Evolutionary conservation across 352 stramenopile species (phyloP), one percentile per base, ranked within the genome.

Genomic region (Globisporangium echinulatum): DNA sequence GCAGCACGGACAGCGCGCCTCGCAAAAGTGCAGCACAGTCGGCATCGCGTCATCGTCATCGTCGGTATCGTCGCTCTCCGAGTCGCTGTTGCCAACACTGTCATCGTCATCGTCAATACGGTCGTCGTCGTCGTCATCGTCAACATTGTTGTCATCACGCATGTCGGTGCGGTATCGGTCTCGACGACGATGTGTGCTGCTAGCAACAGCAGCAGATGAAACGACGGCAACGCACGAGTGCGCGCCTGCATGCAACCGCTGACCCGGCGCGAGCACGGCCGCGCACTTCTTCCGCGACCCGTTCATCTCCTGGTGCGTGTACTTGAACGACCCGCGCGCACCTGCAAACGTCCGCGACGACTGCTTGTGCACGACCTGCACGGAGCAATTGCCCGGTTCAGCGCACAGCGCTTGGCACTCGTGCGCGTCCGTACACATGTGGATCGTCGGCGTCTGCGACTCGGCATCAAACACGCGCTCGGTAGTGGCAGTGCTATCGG

Each of bases 221-320:
- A n/a, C 0, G 15, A 14, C 47, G n/a, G 44, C 39, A 37, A 78
- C 62, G 52, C 83, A 93, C 25, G 70, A 69, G 56, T 93, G 83
- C 0, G 52, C 13, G 1, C 69, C 75, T 0, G 61, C 38, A 42
- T 90, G 81, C n/a, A 67, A 74, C 38, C 74, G 68, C 54, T 87
- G 68, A 9, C 69, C 69, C 0, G 75, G 60, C 19, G 53, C 58
- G 13, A 93, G 46, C 48, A 70, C 61, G 39, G 63, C 62, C 0
- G 60, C 61, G 49, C 81, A 93, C 48, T 87, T 87, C 60, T 88
- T 88, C 8, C 77, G 76, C 14, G 69, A 69, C 0, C 81, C 82
- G 60, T 91, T 93, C 81, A 93, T 93, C 56, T 90, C 84, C 63
- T 93, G 76, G 37, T 78, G 83, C 3, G 71, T 87, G 59, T 88